Conservation (phyloP, 164 flowering plant species). For the Vitis rotundifolia region DNA sequence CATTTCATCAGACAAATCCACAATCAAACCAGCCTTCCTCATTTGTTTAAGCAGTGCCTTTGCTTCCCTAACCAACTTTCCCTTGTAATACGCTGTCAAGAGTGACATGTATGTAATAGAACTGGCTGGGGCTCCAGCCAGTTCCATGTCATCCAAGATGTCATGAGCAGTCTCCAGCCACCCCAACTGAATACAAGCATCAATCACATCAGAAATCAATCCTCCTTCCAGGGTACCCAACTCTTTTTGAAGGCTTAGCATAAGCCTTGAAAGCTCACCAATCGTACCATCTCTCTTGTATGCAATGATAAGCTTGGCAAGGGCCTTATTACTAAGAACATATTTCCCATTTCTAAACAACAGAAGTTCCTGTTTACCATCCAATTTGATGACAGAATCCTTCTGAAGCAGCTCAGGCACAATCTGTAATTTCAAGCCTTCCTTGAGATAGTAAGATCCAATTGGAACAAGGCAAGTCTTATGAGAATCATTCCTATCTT, state of each 20-base stretch:
- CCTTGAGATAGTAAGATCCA: slow-evolving; percentile 58
- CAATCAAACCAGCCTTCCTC: slow-evolving; percentile 41
- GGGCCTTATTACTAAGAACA: slow-evolving; percentile 44
- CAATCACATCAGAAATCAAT: slow-evolving; percentile 47
- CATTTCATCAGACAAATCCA: slow-evolving; percentile 28
- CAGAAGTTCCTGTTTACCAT: slow-evolving; percentile 36
- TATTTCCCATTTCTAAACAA: slow-evolving; percentile 48
- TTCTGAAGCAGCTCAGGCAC: slow-evolving; percentile 48
- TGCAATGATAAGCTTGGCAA: slow-evolving; percentile 60
- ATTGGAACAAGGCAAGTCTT: slow-evolving; percentile 43
- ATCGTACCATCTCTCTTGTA: slow-evolving; percentile 41
- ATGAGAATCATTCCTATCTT: slow-evolving; percentile 15
- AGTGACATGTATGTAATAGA: slow-evolving; percentile 38
- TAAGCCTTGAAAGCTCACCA: slow-evolving; percentile 52
- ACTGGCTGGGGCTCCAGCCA: slow-evolving; percentile 33
- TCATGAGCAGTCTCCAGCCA: slow-evolving; percentile 88
- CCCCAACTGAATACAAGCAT: slow-evolving; percentile 63
- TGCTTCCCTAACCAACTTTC: slow-evolving; percentile 56
- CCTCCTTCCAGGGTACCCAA: slow-evolving; percentile 14
- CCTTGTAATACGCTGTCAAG: slow-evolving; percentile 53
- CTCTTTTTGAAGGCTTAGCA: slow-evolving; percentile 42
- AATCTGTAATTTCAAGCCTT: slow-evolving; percentile 51
- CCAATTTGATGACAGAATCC: slow-evolving; percentile 41
- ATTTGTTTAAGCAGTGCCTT: slow-evolving; percentile 57
- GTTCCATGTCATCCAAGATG: slow-evolving; percentile 73